phyloP scores from a whole-genome alignment of 108 stramenopile species.

The Poteriospumella lacustris region DNA sequence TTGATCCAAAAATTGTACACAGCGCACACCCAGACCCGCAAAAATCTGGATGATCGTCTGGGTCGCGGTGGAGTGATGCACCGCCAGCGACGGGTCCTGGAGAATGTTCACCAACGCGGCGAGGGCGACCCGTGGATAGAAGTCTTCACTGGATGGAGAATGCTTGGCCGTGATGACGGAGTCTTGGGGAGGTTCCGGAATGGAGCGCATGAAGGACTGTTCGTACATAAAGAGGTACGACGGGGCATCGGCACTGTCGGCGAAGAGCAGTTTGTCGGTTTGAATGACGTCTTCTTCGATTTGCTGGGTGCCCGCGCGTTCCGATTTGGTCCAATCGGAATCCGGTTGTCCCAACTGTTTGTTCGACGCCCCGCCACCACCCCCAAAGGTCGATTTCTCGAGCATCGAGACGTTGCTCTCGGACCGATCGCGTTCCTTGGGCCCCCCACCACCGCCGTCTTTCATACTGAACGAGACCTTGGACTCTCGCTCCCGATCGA shows the following conservation, averaged over 20 bases:
- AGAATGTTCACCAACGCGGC: conserved; percentile 79
- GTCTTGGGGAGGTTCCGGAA: conserved; percentile 47
- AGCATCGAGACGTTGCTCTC: background rate
- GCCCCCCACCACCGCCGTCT: background rate
- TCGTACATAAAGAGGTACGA: conserved; percentile 81
- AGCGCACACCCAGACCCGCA: conserved; percentile 71
- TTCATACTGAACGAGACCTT: background rate
- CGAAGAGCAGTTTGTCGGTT: background rate
- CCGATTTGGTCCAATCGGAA: background rate
- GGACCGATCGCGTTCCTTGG: conserved; percentile 29
- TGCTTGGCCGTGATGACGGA: conserved; percentile 49
- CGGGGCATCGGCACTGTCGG: conserved; percentile 38
- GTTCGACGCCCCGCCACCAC: too few relatives aligned
- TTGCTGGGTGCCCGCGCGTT: background rate
- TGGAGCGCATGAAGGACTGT: conserved; percentile 75
- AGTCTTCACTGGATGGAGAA: conserved; percentile 71
- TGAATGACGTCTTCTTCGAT: conserved; percentile 21
- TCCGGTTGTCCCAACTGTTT: too few relatives aligned
- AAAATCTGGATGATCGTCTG: conserved; percentile 88
- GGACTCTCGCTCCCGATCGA: too few relatives aligned
- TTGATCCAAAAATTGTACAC: conserved; percentile 71
- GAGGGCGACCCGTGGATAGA: conserved; percentile 85
- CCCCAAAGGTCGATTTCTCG: background rate
- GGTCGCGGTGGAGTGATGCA: conserved; percentile 83
- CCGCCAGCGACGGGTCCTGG: conserved; percentile 71